phyloP scores from a whole-genome alignment of 2,329 filamentous ascomycete genomes.

The Pseudocercospora eumusae region DNA sequence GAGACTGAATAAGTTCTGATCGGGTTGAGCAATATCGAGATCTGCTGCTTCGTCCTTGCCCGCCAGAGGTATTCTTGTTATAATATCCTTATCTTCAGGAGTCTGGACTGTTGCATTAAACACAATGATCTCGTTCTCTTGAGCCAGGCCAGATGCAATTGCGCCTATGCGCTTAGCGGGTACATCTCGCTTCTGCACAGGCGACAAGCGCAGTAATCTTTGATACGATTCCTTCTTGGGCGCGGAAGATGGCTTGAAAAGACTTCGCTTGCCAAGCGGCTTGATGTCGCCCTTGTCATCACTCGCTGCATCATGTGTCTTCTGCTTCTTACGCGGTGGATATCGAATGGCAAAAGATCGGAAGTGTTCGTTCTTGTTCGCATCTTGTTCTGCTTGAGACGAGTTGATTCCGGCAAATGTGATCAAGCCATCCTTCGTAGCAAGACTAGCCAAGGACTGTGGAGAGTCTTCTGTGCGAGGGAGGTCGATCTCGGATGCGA shows the following conservation, averaged over 20 bases:
- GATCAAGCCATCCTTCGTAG: constrained; percentile 58
- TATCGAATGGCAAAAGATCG: constrained; percentile 69
- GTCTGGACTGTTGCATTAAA: constrained; percentile 66
- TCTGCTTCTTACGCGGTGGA: constrained; percentile 50
- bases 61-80: constrained; percentile 55
- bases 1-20: constrained; percentile 65
- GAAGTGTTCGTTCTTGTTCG: constrained; percentile 81
- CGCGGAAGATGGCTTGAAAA: constrained; percentile 51
- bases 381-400: constrained; percentile 67
- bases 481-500: constrained; percentile 72
- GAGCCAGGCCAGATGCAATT: constrained; percentile 73
- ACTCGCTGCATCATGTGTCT: constrained; percentile 43
- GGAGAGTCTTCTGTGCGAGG: constrained; percentile 86
- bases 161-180: constrained; percentile 68
- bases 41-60: constrained; percentile 64
- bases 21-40: constrained; percentile 67
- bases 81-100: constrained; percentile 54
- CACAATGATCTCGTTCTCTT: constrained; percentile 73
- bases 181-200: constrained; percentile 52
- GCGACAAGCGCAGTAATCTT: constrained; percentile 59
- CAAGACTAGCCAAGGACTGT: constrained; percentile 72
- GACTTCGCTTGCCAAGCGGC: constrained; percentile 52
- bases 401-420: constrained; percentile 80
- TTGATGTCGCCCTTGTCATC: constrained; percentile 43
- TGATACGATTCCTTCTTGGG: constrained; percentile 61